Evolutionary conservation across 495 filamentous ascomycete species (phyloP).

Genomic region (Ramalina intermedia): DNA sequence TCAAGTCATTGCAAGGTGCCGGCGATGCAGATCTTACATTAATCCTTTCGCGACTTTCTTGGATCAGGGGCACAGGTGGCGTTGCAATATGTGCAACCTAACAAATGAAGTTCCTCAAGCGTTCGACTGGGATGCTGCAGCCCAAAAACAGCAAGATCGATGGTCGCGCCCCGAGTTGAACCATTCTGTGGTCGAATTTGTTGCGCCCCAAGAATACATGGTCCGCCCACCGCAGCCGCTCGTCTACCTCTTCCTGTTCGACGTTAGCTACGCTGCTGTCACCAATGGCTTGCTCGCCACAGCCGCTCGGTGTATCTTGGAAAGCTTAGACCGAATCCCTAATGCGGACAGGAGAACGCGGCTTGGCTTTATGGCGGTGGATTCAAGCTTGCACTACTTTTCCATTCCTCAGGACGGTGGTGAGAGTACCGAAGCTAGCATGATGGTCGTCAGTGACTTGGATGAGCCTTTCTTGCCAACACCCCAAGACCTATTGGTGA

Average conservation of each 20-base stretch:
- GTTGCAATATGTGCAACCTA: constrained; percentile 98
- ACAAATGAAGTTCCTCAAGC: constrained; percentile 97
- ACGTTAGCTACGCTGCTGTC: constrained; percentile 87
- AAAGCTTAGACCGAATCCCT: constrained; percentile 91
- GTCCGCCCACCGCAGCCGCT: constrained; percentile 92
- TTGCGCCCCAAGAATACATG: constrained; percentile 99
- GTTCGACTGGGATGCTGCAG: constrained; percentile 90
- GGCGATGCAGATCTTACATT: constrained; percentile 91
- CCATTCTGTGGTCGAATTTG: constrained; percentile 87
- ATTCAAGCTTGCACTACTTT: constrained; percentile 92
- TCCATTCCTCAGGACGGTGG: constrained; percentile 77
- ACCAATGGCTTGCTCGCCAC: constrained; percentile 90
- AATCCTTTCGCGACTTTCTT: constrained; percentile 94
- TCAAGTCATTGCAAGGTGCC: constrained; percentile 91
- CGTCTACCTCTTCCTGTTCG: constrained; percentile 95
- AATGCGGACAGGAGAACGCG: constrained; percentile 89
- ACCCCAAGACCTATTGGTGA: constrained; percentile 83
- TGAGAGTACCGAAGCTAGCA: constrained; percentile 65
- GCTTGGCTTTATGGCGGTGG: constrained; percentile 88
- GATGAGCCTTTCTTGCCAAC: constrained; percentile 96
- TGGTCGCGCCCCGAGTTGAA: constrained; percentile 87
- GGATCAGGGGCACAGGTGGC: constrained; percentile 93
- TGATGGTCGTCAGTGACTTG: constrained; percentile 91
- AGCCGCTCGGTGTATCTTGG: constrained; percentile 81
- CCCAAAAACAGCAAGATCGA: constrained; percentile 79